A percentile compares a stretch with the other conserved stretches of the same genome.
Conservation (phyloP, 2,329 filamentous ascomycete genomes). For the Acephala macrosclerotiorum region DNA sequence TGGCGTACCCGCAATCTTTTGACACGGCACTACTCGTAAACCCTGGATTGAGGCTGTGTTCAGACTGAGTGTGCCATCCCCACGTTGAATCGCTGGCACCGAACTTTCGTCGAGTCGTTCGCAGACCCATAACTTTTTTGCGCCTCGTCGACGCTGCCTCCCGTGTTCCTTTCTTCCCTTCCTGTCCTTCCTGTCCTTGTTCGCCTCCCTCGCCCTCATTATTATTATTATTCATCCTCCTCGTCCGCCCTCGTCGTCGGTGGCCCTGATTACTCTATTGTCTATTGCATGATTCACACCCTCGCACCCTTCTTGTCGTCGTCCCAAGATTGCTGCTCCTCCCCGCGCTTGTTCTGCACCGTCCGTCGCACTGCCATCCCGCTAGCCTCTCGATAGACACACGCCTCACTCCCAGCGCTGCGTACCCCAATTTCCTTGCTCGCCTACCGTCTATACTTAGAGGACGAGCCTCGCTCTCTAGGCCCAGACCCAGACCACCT, state of each 20-base stretch:
- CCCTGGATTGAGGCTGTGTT: constrained; percentile 6
- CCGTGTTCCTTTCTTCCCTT: neutral
- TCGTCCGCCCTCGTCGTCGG: neutral
- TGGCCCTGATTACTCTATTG: neutral
- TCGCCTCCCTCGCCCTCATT: neutral
- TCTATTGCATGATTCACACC: neutral
- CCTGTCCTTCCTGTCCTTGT: neutral
- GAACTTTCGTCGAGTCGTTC: neutral
- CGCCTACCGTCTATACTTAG: neutral
- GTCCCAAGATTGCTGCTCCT: neutral
- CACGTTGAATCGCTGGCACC: constrained; percentile 6
- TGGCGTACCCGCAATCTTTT: neutral
- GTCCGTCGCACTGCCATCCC: constrained; percentile 1
- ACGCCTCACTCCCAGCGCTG: neutral
- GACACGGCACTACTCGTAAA: constrained; percentile 2
- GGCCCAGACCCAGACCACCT: neutral
- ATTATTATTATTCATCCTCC: neutral
- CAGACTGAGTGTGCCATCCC: constrained; percentile 3
- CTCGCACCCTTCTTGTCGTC: neutral
- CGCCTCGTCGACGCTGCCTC: neutral
- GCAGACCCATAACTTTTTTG: neutral
- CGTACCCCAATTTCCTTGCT: neutral
- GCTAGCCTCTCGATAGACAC: neutral
- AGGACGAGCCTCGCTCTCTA: constrained; percentile 4
- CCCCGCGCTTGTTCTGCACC: neutral